These are phyloP conservation scores for Saturnispora quitensis DNA, from an alignment of 805 yeast genomes.

Conservation along the genomic window DNA sequence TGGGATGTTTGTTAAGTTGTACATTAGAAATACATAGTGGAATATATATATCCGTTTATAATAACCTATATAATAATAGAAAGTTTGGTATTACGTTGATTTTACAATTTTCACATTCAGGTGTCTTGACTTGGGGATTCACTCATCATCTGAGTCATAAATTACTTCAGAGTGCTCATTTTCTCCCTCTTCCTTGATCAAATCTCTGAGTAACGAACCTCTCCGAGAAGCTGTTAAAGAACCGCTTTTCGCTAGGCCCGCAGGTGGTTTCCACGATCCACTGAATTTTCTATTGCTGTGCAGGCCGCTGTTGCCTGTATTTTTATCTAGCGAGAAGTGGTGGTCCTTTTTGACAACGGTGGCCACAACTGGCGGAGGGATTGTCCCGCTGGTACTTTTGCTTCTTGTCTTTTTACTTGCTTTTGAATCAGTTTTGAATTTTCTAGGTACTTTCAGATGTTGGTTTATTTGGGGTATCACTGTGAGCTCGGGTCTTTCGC, in stretches of 20 bases:
- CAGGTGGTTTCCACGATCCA: constrained; percentile 11
- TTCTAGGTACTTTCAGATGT: constrained; percentile 4
- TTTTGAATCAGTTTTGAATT: constrained; percentile 10
- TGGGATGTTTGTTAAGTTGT: background rate
- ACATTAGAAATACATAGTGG: background rate
- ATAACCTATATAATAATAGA: background rate
- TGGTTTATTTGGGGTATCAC: background rate
- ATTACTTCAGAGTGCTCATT: constrained; percentile 13
- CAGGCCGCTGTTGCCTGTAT: background rate
- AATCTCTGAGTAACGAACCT: constrained; percentile 11
- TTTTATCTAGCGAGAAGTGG: background rate
- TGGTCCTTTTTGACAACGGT: background rate
- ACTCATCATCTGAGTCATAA: constrained; percentile 3
- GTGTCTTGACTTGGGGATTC: background rate
- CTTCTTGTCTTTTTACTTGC: constrained; percentile 9
- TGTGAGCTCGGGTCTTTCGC: constrained; percentile 26
- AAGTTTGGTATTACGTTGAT: background rate
- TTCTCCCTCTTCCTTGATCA: constrained; percentile 10
- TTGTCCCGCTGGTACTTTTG: constrained; percentile 3
- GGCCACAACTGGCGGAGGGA: background rate
- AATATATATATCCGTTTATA: background rate
- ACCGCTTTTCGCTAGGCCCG: constrained; percentile 6
- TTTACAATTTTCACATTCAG: background rate
- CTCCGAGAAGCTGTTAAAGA: constrained; percentile 12
- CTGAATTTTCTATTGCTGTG: constrained; percentile 8